A percentile compares a stretch with the other conserved stretches of the same genome.
These are phyloP conservation scores for Cyclotella cryptica DNA, from an alignment of 108 stramenopile species.

Conservation along the genomic window DNA sequence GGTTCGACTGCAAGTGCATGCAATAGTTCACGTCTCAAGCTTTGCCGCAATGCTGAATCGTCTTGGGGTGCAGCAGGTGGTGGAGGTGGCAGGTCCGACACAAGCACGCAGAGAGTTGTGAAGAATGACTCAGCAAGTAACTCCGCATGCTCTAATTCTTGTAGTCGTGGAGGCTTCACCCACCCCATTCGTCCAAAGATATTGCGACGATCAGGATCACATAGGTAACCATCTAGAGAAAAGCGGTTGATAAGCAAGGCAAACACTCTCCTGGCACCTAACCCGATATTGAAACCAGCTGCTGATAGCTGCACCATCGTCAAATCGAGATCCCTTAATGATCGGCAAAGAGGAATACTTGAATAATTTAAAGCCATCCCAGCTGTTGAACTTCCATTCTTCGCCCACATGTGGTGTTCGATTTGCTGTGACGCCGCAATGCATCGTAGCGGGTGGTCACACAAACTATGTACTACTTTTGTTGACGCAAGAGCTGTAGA, in stretches of 20 bases:
- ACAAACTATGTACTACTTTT: slow-evolving; percentile 87
- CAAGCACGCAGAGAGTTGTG: slow-evolving; percentile 79
- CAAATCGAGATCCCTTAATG: slow-evolving; percentile 87
- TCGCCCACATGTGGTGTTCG: slow-evolving; percentile 87
- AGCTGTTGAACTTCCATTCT: slow-evolving; percentile 83
- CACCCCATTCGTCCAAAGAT: slow-evolving; percentile 58
- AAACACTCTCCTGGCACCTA: slow-evolving; percentile 85
- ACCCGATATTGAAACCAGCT: slow-evolving; percentile 79
- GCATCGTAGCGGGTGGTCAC: slow-evolving; percentile 89
- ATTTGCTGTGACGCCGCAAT: slow-evolving; percentile 88
- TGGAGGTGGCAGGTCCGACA: slow-evolving; percentile 88
- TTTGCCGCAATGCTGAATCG: slow-evolving; percentile 64
- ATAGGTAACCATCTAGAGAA: slow-evolving; percentile 84
- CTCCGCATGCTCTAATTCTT: slow-evolving; percentile 84
- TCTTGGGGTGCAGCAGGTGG: slow-evolving; percentile 71
- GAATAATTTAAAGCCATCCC: slow-evolving; percentile 91
- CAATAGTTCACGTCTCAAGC: slow-evolving; percentile 85
- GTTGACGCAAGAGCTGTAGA: slow-evolving; percentile 83
- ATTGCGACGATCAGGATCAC: slow-evolving; percentile 80
- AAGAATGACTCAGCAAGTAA: slow-evolving; percentile 87
- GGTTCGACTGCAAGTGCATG: slow-evolving; percentile 92
- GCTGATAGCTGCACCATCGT: slow-evolving; percentile 87
- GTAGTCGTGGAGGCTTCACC: slow-evolving; percentile 85
- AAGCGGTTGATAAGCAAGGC: slow-evolving; percentile 78
- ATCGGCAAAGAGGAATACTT: slow-evolving; percentile 82